phyloP scores from a whole-genome alignment of 805 yeast species.

The Barnettozyma californica region DNA sequence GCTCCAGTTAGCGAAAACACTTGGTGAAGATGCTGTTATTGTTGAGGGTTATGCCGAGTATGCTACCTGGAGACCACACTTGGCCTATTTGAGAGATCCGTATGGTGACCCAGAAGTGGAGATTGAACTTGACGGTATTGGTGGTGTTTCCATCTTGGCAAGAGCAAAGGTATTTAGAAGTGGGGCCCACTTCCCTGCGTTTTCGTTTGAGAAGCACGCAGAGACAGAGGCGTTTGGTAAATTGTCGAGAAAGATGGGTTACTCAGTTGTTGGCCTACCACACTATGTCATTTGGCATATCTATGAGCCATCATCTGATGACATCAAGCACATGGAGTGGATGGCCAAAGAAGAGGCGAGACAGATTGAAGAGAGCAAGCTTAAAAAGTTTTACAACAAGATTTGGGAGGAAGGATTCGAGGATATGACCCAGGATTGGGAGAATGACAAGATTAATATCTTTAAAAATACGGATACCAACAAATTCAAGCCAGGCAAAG shows the following conservation, averaged over 20 bases:
- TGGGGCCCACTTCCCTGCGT: slow-evolving; percentile 97
- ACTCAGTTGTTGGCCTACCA: slow-evolving; percentile 84
- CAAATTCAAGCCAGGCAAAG: slow-evolving; percentile 44
- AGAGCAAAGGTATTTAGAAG: slow-evolving; percentile 81
- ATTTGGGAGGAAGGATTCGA: slow-evolving; percentile 78
- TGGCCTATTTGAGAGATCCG: slow-evolving; percentile 92
- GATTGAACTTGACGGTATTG: slow-evolving; percentile 93
- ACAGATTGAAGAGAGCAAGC: slow-evolving; percentile 55
- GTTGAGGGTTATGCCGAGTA: slow-evolving; percentile 97
- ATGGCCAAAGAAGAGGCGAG: slow-evolving; percentile 80
- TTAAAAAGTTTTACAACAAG: slow-evolving; percentile 59
- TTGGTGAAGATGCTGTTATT: slow-evolving; percentile 92
- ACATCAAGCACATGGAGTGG: slow-evolving; percentile 84
- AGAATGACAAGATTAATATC: slow-evolving; percentile 61
- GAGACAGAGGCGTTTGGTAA: slow-evolving; percentile 98
- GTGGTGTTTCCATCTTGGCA: slow-evolving; percentile 91
- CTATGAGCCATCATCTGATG: slow-evolving; percentile 93
- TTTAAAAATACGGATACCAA: slow-evolving; percentile 70
- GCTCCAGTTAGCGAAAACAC: slow-evolving; percentile 60
- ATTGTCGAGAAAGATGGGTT: slow-evolving; percentile 81
- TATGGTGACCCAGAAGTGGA: slow-evolving; percentile 92
- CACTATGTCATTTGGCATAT: slow-evolving; percentile 97
- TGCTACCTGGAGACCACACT: slow-evolving; percentile 97
- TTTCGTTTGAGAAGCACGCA: slow-evolving; percentile 92
- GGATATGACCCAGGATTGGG: slow-evolving; percentile 72